Evolutionary conservation across 108 stramenopile genomes (phyloP), one percentile per base, ranked within the genome.

Genomic region (Skeletonema grethae): DNA sequence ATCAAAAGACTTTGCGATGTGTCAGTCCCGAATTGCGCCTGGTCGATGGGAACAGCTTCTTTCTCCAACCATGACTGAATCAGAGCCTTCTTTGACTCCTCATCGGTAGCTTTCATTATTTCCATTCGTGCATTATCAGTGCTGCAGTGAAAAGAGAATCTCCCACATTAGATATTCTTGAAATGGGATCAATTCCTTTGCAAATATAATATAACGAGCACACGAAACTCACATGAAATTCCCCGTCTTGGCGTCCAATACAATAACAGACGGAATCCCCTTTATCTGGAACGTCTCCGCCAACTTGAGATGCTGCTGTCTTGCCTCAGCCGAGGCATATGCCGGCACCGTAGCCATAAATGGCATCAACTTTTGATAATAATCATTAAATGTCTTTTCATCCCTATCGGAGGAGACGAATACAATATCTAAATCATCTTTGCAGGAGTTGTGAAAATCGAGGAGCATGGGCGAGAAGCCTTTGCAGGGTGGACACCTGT

Each of bases 221-320:
- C 22, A 22, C 2, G 22, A 6, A 6, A 53, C 50, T 53, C 22
- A 53, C 50, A 93, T 63, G 45, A 89, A 88, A 16, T 88, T 56
- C 31, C 92, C 92, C 1, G 86, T 85, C 59, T 88, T 84, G 63
- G 75, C 88, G 57, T 90, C 88, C 61, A 93, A 45, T 4, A 93
- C 75, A 39, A 90, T 73, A 57, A 90, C 53, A 4, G 88, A 57
- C 30, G 92, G 92, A 60, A 93, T 93, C 24, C 88, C 90, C 62
- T 70, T 41, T 18, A 83, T 88, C 63, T 86, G 70, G 29, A 93
- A 67, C 45, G 41, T 72, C 30, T 86, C 64, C 3, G 88, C 83
- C 61, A 93, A 55, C 13, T 81, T 82, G 22, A 70, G 63, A 67
- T 90, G 81, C 61, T 61, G 63, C 22, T 13, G 84, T 72, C 57